Base-by-base conservation (phyloP, 176 grass and related monocot species). In the Bolboschoenus planiculmis region DNA sequence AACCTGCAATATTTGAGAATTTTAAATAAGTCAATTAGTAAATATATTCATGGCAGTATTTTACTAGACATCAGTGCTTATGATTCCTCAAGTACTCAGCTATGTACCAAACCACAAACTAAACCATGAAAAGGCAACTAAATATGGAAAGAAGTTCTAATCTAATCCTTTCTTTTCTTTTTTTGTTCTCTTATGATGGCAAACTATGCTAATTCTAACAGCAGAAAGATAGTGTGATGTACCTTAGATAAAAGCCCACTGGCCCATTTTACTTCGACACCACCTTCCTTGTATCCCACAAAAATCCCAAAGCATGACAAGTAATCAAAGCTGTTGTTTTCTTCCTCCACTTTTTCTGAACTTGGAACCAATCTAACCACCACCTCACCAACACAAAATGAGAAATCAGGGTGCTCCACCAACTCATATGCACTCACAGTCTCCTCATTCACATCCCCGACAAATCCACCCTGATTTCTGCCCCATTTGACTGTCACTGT, bases 361-460 rank as follows among this genome's bases (percentile, higher is more conserved):
- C 85, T 78, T 35, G 90, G 67, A 88, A 89, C 86, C 61, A 88
- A 87, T 74, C 86, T 88, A 40, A 99, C 59, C 84, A 99, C 83
- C 3, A 91, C 80, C 82, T 99, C 96, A n/a, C 93, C 89, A 34
- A 89, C 85, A 81, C 67, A 91, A 85, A 88, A 95, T 47, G 89
- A 91, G 80, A 95, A 93, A 91, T 99, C 93, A 1, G 87, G 90
- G 76, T 99, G 90, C 83, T 93, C 93, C 78, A 99, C 76, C 81
- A 99, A 83, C 67, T 99, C 96, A 83, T 99, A 99, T 81, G 89
- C 96, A 87, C 96, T 99, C 73, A 95, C 77, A 7, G 78, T 89
- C 81, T 99, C 96, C 86, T 91, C 96, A 84, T 81, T 80, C 34
- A 58, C 72, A n/a, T 37, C 92, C 81, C 70, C 79, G 80, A 35